phyloP scores from a whole-genome alignment of 2,329 filamentous ascomycete genomes.

The Ophiostoma angusticollis region DNA sequence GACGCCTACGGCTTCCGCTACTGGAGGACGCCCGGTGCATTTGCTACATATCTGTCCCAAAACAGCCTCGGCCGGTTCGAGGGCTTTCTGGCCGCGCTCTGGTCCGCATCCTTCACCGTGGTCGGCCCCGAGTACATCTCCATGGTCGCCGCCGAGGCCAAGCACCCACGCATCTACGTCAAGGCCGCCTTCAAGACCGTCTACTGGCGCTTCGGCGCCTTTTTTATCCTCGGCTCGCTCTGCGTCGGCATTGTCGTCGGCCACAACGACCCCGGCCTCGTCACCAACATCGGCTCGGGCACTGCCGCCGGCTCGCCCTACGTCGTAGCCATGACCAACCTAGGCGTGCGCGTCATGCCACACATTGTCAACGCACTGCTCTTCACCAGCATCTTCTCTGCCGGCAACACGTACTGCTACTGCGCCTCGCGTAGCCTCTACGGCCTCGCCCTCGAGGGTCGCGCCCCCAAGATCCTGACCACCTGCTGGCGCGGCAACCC shows the following conservation, averaged over 20 bases:
- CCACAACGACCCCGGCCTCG: constrained; percentile 36
- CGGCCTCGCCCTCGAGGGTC: constrained; percentile 26
- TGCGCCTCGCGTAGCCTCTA: constrained; percentile 28
- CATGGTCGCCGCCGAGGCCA: constrained; percentile 55
- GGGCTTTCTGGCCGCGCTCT: constrained; percentile 19
- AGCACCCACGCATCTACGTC: constrained; percentile 54
- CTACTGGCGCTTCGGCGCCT: constrained; percentile 56
- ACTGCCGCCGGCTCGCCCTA: constrained; percentile 44
- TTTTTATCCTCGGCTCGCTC: constrained; percentile 53
- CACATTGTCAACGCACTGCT: constrained; percentile 52
- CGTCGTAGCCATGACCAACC: constrained; percentile 57
- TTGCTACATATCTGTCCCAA: constrained; percentile 23
- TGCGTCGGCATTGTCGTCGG: constrained; percentile 55
- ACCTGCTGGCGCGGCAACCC: constrained; percentile 28
- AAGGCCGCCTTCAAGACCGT: constrained; percentile 56
- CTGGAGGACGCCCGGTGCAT: constrained; percentile 31
- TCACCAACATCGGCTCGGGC: constrained; percentile 26
- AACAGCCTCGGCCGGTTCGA: constrained; percentile 26
- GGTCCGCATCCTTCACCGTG: constrained; percentile 28
- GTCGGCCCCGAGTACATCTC: constrained; percentile 49
- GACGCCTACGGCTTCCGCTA: constrained; percentile 31
- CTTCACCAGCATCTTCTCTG: constrained; percentile 45
- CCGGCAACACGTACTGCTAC: constrained; percentile 47
- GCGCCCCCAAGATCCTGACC: constrained; percentile 26
- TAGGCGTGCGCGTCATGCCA: constrained; percentile 54